A percentile compares a stretch with the other conserved stretches of the same genome.
Conservation (phyloP, 768 basidiomycete genomes). For the Podaxis sp. region DNA sequence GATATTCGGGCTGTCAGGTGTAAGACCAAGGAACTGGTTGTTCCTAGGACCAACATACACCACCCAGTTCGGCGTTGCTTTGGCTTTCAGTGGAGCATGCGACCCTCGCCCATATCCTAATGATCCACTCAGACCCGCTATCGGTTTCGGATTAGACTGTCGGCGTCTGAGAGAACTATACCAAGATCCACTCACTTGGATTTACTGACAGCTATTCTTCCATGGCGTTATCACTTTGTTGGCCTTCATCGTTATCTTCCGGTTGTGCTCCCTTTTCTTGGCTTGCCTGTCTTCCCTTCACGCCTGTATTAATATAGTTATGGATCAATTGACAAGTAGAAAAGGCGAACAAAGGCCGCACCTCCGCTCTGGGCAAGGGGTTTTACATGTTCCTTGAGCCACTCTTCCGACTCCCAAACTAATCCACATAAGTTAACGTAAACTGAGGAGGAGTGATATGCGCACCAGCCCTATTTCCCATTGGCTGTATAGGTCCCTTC, state of each 20-base stretch:
- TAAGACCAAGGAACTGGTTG: neutral
- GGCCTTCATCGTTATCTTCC: conserved; percentile 26
- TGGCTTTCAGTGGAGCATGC: neutral
- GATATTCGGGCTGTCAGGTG: neutral
- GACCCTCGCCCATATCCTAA: neutral
- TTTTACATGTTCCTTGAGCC: conserved; percentile 81
- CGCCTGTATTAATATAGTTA: conserved; percentile 34
- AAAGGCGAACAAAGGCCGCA: conserved; percentile 27
- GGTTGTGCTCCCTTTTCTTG: conserved; percentile 22
- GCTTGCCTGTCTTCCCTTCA: conserved; percentile 47
- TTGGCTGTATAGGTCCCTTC: conserved; percentile 66
- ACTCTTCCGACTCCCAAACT: conserved; percentile 98
- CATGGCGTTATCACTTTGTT: conserved; percentile 56
- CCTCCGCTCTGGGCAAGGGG: conserved; percentile 77
- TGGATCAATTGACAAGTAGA: conserved; percentile 3
- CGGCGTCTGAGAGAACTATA: neutral
- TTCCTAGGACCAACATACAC: neutral
- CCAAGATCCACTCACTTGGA: neutral
- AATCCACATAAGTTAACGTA: conserved; percentile 10
- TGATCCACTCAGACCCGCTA: neutral
- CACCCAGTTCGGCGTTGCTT: neutral
- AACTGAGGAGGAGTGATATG: neutral
- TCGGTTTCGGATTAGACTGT: neutral
- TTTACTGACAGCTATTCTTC: conserved; percentile 48
- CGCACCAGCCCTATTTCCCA: conserved; percentile 77